A percentile compares a stretch with the other conserved stretches of the same genome.
These are phyloP conservation scores for Vitellaria paradoxa DNA, from an alignment of 179 eudicot species.

Conservation along the genomic window DNA sequence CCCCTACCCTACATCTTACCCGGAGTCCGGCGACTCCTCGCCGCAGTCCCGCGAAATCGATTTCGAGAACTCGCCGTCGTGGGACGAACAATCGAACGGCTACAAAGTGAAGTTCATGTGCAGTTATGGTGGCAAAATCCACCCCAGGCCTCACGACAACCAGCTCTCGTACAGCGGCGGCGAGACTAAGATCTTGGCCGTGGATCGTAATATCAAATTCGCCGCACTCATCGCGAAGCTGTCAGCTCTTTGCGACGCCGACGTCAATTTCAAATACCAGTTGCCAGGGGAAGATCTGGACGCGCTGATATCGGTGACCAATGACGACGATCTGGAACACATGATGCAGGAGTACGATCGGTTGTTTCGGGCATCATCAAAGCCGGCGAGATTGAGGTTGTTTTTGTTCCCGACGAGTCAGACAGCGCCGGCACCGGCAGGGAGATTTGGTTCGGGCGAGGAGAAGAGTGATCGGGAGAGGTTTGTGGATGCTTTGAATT, in stretches of 20 bases:
- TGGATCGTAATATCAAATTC: conserved; percentile 47
- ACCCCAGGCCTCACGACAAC: conserved; percentile 73
- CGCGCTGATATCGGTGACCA: conserved; percentile 51
- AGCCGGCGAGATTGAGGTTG: conserved; percentile 28
- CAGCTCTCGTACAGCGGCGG: conserved; percentile 74
- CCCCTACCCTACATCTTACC: conserved; percentile 20
- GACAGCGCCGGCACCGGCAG: background rate
- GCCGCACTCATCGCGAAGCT: conserved; percentile 30
- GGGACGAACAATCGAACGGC: conserved; percentile 16
- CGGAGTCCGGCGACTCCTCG: conserved; percentile 50
- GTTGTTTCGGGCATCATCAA: conserved; percentile 15
- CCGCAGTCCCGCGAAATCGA: conserved; percentile 45
- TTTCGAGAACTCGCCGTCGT: conserved; percentile 33
- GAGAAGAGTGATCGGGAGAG: conserved; percentile 36
- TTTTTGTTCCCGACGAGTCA: conserved; percentile 29
- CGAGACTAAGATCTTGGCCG: conserved; percentile 64
- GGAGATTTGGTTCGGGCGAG: conserved; percentile 30
- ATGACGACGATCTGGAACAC: conserved; percentile 60
- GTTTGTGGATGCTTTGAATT: conserved; percentile 48
- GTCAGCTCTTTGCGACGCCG: conserved; percentile 25
- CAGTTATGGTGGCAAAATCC: conserved; percentile 72
- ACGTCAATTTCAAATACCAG: conserved; percentile 51
- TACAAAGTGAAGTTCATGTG: conserved; percentile 59
- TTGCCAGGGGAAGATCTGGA: conserved; percentile 57
- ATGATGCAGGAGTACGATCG: conserved; percentile 56